phyloP scores from a whole-genome alignment of 1,139 yeast species.

The Hanseniaspora sp. region DNA sequence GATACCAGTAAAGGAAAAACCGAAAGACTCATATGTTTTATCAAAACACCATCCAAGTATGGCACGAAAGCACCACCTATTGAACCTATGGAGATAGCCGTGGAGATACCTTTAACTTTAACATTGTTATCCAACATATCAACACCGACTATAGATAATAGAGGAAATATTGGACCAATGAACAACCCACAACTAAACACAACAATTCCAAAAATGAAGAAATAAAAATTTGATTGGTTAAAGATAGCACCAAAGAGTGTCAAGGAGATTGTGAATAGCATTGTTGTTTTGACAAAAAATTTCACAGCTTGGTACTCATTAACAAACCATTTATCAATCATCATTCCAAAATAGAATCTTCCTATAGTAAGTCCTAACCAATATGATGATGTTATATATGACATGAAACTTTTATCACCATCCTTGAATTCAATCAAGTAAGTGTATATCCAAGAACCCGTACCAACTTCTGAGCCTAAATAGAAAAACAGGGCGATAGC shows the following conservation, averaged over 20 bases:
- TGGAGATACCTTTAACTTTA: conserved; percentile 62
- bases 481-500: conserved; percentile 46
- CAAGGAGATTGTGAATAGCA: conserved; percentile 23
- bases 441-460: conserved; percentile 59
- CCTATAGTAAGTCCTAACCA: conserved; percentile 61
- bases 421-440: conserved; percentile 43
- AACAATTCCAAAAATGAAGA: conserved; percentile 22
- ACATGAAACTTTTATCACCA: conserved; percentile 38
- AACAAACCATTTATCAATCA: conserved; percentile 42
- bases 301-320: conserved; percentile 43
- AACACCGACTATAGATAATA: conserved; percentile 55
- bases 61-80: conserved; percentile 71
- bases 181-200: conserved; percentile 53
- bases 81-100: conserved; percentile 70
- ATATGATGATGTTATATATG: conserved; percentile 51
- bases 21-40: conserved; percentile 26
- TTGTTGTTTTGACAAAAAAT: conserved; percentile 28
- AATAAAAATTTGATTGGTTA: conserved; percentile 24
- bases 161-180: conserved; percentile 75
- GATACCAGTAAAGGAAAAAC: conserved; percentile 24
- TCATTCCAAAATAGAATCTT: conserved; percentile 48
- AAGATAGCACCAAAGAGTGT: conserved; percentile 21
- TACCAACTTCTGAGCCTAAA: conserved; percentile 58
- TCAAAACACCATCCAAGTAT: conserved; percentile 44
- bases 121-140: conserved; percentile 49